Percentiles rank a stretch among this genome's conserved stretches.
Evolutionary conservation across 1,284 basidiomycete genomes (phyloP).

Genomic region (Ganoderma multipileum): DNA sequence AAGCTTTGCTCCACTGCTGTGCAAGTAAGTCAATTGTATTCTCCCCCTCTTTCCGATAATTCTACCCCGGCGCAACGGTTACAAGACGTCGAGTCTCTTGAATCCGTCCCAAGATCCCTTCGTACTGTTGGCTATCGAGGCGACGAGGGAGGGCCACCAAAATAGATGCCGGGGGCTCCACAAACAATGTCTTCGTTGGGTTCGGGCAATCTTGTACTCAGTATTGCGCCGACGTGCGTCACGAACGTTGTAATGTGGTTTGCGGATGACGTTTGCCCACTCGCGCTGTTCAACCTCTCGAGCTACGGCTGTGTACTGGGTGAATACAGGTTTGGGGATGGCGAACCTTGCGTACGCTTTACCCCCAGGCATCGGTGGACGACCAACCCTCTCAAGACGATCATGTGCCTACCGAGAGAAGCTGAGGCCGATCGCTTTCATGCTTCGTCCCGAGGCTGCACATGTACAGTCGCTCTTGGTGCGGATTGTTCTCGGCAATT

Average conservation of each 20-base stretch:
- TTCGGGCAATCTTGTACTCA: not conserved
- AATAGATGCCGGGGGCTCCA: not conserved
- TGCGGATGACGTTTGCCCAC: not conserved
- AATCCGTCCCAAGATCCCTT: not conserved
- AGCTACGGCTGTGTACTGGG: not conserved
- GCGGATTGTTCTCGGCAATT: conserved; percentile 26
- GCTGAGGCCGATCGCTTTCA: conserved; percentile 18
- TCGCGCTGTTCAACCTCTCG: not conserved
- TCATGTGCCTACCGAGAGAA: conserved; percentile 20
- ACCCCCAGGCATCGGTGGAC: not conserved
- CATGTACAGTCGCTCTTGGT: conserved; percentile 15
- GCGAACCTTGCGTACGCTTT: not conserved
- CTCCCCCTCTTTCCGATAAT: not conserved
- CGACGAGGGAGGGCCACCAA: too few relatives aligned
- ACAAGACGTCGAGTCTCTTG: not conserved
- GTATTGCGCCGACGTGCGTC: not conserved
- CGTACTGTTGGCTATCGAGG: conserved; percentile 1
- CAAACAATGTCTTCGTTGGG: not conserved
- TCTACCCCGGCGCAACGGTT: not conserved
- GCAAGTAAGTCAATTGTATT: conserved; percentile 1
- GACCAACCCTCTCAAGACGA: not conserved
- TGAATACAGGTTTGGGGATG: not conserved
- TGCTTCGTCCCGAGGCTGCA: conserved; percentile 10
- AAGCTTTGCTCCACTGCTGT: not conserved
- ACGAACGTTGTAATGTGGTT: not conserved